Conservation (phyloP, 75 land plant genomes). For the Adiantum capillusveneris region DNA sequence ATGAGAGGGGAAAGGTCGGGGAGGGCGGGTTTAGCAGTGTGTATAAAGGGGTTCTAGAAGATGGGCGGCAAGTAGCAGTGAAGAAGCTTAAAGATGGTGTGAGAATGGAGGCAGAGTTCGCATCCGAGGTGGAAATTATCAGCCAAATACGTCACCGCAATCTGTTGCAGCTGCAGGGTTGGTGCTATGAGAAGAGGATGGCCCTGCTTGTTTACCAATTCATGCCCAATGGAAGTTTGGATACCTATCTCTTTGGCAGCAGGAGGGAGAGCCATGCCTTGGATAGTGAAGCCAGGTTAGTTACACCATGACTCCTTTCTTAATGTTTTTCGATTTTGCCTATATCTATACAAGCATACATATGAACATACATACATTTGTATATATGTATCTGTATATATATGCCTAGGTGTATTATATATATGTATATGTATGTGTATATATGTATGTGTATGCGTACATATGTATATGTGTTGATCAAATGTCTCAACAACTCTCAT, state of each 20-base stretch:
- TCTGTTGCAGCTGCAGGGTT: slow-evolving; percentile 2
- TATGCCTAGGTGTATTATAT: too few relatives aligned
- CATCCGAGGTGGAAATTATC: background rate
- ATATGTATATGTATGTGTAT: too few relatives aligned
- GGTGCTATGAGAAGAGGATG: slow-evolving; percentile 2
- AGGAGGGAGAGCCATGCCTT: background rate
- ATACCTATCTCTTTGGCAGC: background rate
- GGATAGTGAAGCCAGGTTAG: too few relatives aligned
- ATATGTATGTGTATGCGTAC: too few relatives aligned
- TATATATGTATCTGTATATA: too few relatives aligned
- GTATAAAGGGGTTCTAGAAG: slow-evolving; percentile 17
- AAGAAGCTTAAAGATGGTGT: slow-evolving; percentile 4
- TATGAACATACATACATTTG: too few relatives aligned
- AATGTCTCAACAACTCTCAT: too few relatives aligned
- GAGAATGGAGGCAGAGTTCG: background rate
- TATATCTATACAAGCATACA: too few relatives aligned
- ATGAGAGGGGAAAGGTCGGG: slow-evolving; percentile 8
- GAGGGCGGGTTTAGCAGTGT: slow-evolving; percentile 19
- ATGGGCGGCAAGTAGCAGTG: slow-evolving; percentile 3
- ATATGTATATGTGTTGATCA: too few relatives aligned
- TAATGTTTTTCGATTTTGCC: too few relatives aligned
- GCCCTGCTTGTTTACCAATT: background rate
- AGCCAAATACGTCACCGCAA: slow-evolving; percentile 2
- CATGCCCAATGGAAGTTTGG: slow-evolving; percentile 5
- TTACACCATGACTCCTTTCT: too few relatives aligned